Evolutionary conservation across 1,284 basidiomycete species (phyloP), one percentile per base, ranked within the genome.

Genomic region (Phellopilus nigrolimitatus): DNA sequence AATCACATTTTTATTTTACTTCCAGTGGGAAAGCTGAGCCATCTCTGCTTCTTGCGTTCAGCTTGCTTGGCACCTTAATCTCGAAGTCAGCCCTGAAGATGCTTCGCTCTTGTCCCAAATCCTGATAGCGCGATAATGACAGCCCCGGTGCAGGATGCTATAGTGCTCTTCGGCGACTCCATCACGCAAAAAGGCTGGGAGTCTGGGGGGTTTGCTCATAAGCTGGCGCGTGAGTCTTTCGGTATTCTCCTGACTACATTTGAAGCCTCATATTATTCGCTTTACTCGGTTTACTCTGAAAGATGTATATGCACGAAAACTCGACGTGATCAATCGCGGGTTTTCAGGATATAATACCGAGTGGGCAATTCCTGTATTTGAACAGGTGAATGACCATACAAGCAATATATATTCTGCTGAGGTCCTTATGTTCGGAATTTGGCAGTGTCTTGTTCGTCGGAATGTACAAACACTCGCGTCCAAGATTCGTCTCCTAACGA

Each of bases 291-390:
- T 15, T 17, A 37, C 7, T 21, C 24, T 22, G 12, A 27, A 59
- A 90, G 88, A 85, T 66, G 75, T 73, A 2, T 94, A 92, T 66
- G 76, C 76, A 31, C 75, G 91, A 51, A 88, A 84, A 63, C 68
- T 91, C 25, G 91, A 95, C 61, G 80, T 95, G 10, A 59, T 94
- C 47, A 93, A 93, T 64, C 80, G 91, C 36, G 91, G 91, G 4
- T 67, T 80, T 8, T 74, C 78, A 53, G 91, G 91, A 2, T 95
- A 93, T 66, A 93, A 88, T 62, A 85, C 88, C 0, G 81, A 85
- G 36, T 93, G 91, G 90, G 84, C 76, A 2, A 70, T 91, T 21
- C 85, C 87, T 0, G 76, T 90, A 25, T 79, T 93, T 56, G 77
- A 88, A 61, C 81, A 86, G 74, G 86, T 88, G 48, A 59, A 31